Evolutionary conservation across 768 basidiomycete species (phyloP).

Genomic region (Tulasnella sp.): DNA sequence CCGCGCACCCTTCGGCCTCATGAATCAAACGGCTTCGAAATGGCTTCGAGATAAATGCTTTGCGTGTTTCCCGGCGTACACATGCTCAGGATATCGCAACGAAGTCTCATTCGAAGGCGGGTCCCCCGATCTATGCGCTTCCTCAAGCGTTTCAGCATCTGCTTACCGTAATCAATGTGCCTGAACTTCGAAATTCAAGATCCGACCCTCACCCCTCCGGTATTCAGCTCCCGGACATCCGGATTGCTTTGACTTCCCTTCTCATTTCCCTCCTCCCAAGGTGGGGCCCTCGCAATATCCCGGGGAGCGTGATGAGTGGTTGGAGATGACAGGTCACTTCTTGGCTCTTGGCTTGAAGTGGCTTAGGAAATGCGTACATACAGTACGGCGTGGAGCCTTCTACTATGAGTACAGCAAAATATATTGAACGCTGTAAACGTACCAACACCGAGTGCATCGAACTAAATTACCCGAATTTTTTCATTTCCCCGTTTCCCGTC

Average conservation of each 20-base stretch:
- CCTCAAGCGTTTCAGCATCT: not conserved
- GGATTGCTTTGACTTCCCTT: not conserved
- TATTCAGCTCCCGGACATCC: not conserved
- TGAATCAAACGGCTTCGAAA: not conserved
- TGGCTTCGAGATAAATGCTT: not conserved
- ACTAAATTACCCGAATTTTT: not conserved
- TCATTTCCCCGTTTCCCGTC: not conserved
- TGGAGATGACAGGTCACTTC: not conserved
- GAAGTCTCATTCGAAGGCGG: not conserved
- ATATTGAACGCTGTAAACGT: no score
- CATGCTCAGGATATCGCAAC: not conserved
- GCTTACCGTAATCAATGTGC: not conserved
- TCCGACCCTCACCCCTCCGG: not conserved
- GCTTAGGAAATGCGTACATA: not conserved
- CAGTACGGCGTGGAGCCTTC: no score
- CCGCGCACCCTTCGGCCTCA: no score
- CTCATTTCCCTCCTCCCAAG: not conserved
- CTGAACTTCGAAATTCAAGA: constrained; percentile 1
- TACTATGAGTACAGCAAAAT: no score
- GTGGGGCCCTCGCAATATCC: not conserved
- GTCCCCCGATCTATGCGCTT: not conserved
- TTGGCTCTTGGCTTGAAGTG: not conserved
- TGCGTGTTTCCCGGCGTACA: not conserved
- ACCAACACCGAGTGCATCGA: no score
- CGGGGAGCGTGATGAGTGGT: not conserved